A percentile compares a stretch with the other conserved stretches of the same genome.
phyloP scores from a whole-genome alignment of 2,329 filamentous ascomycete genomes.

The Pestalotiopsis sp. region DNA sequence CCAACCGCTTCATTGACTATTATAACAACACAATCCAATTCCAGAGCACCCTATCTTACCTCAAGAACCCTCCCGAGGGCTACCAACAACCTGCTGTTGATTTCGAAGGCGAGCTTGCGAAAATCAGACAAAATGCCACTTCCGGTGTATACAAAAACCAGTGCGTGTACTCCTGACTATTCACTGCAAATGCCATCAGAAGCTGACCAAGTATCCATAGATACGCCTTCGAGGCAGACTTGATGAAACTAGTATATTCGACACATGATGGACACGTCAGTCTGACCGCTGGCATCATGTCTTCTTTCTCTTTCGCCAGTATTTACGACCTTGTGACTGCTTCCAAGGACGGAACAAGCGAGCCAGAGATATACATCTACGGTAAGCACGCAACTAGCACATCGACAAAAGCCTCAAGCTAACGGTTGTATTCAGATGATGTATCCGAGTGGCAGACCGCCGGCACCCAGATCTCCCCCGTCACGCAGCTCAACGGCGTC shows the following conservation, averaged over 20 bases:
- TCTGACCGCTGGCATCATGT: conserved; percentile 31
- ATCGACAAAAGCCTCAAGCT: too few species aligned
- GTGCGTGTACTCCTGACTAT: conserved; percentile 15
- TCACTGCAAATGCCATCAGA: not conserved
- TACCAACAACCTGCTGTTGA: conserved; percentile 43
- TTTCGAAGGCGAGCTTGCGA: conserved; percentile 30
- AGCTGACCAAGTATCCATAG: not conserved
- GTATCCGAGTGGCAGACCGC: conserved; percentile 18
- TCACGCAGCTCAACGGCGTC: conserved; percentile 34
- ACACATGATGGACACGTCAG: conserved; percentile 38
- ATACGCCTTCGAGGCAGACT: conserved; percentile 37
- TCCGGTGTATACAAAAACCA: conserved; percentile 35
- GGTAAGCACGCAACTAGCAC: conserved; percentile 14
- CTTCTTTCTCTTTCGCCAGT: conserved; percentile 34
- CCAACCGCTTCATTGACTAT: conserved; percentile 45
- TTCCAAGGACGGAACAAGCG: conserved; percentile 33
- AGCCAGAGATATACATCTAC: conserved; percentile 36
- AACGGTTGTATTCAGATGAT: conserved; percentile 15
- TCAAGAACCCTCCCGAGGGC: conserved; percentile 39
- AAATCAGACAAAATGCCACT: conserved; percentile 34
- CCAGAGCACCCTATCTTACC: conserved; percentile 44
- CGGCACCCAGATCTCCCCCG: conserved; percentile 22
- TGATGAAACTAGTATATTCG: conserved; percentile 34
- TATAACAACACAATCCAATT: conserved; percentile 47
- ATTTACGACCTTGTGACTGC: conserved; percentile 31